Conservation (phyloP, 2,329 filamentous ascomycete genomes). For the Cryphonectria naterciae region DNA sequence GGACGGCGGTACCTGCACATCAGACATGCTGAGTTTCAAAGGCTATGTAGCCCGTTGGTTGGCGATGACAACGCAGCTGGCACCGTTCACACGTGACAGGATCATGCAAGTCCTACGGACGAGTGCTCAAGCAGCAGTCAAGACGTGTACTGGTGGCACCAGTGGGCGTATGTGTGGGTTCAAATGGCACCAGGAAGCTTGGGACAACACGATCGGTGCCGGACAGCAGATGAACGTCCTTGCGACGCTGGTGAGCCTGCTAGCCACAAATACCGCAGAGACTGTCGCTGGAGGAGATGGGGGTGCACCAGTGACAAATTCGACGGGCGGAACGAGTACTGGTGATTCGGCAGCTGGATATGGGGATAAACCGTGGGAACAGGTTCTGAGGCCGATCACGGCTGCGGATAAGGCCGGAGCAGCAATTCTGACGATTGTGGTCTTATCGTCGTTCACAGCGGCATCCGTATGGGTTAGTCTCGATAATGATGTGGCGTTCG, state of each 20-base stretch:
- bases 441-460: slow-evolving; percentile 20
- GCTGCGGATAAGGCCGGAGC: slow-evolving; percentile 52
- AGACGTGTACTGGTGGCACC: slow-evolving; percentile 51
- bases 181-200: slow-evolving; percentile 45
- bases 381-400: slow-evolving; percentile 45
- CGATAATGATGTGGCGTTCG: slow-evolving; percentile 9
- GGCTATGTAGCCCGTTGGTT: slow-evolving; percentile 59
- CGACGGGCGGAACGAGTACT: slow-evolving; percentile 54
- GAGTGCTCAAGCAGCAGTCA: slow-evolving; percentile 53
- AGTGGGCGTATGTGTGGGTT: slow-evolving; percentile 53
- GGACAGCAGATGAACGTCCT: slow-evolving; percentile 53
- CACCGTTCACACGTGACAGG: slow-evolving; percentile 49
- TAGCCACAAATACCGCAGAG: slow-evolving; percentile 33
- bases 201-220: slow-evolving; percentile 49
- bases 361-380: slow-evolving; percentile 35
- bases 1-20: slow-evolving; percentile 52
- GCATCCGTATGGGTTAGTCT: slow-evolving; percentile 20
- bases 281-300: slow-evolving; percentile 16
- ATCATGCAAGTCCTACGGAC: slow-evolving; percentile 52
- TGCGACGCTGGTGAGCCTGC: slow-evolving; percentile 46
- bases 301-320: slow-evolving; percentile 46
- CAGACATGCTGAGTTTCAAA: slow-evolving; percentile 64
- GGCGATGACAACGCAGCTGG: slow-evolving; percentile 51
- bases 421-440: slow-evolving; percentile 47
- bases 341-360: slow-evolving; percentile 46